Percentiles rank a stretch among this genome's conserved stretches.
These are phyloP conservation scores for Linum lewisii DNA, from an alignment of 345 rosid species.

Conservation along the genomic window DNA sequence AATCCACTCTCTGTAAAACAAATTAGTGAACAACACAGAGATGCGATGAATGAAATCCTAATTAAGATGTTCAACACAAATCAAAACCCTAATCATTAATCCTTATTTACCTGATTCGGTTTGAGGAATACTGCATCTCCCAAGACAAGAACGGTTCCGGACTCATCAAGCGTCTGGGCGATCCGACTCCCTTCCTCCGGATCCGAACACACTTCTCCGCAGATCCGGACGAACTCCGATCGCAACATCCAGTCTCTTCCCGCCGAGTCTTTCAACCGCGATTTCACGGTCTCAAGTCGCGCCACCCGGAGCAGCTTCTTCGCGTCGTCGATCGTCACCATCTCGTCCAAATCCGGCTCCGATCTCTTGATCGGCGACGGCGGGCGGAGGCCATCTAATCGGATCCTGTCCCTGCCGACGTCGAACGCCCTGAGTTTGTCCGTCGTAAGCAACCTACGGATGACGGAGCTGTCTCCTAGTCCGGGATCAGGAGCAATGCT, in stretches of 20 bases:
- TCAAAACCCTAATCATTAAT: too few relatives aligned
- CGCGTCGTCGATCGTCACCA: slow-evolving; percentile 43
- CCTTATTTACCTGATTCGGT: slow-evolving; percentile 63
- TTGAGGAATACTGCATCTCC: slow-evolving; percentile 54
- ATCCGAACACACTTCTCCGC: slow-evolving; percentile 52
- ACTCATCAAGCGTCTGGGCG: slow-evolving; percentile 63
- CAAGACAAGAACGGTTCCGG: slow-evolving; percentile 66
- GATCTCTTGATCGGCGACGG: slow-evolving; percentile 25
- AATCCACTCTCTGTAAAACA: background rate
- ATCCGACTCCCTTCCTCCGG: slow-evolving; percentile 34
- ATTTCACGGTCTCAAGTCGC: slow-evolving; percentile 56
- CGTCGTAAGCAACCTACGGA: slow-evolving; percentile 53
- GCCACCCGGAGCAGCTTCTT: slow-evolving; percentile 67
- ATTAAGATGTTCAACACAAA: too few relatives aligned
- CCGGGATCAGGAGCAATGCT: slow-evolving; percentile 46
- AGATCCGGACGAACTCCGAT: slow-evolving; percentile 47
- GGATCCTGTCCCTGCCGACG: slow-evolving; percentile 40
- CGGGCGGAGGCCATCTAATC: slow-evolving; percentile 36
- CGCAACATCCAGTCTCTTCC: slow-evolving; percentile 43
- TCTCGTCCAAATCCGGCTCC: slow-evolving; percentile 15
- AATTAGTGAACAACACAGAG: background rate
- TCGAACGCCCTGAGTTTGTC: slow-evolving; percentile 49
- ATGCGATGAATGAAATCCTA: background rate
- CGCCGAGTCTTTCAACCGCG: slow-evolving; percentile 37
- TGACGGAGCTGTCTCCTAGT: slow-evolving; percentile 47